phyloP scores from a whole-genome alignment of 2,329 filamentous ascomycete genomes.

The Neofusicoccum sp. region DNA sequence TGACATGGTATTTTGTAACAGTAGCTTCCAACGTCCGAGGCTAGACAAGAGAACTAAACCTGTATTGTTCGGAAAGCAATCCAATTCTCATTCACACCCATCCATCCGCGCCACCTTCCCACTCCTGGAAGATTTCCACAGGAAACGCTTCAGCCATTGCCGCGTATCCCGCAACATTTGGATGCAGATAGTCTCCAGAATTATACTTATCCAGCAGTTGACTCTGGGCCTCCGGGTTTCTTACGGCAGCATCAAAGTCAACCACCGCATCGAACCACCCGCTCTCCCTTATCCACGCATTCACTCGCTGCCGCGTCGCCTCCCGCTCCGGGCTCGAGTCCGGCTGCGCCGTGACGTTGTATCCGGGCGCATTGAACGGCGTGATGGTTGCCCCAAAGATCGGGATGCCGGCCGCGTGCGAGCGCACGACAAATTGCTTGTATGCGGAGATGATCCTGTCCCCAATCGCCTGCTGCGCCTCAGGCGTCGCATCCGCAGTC shows the following conservation, averaged over 20 bases:
- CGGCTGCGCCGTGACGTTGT: slow-evolving; percentile 41
- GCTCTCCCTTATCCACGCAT: slow-evolving; percentile 58
- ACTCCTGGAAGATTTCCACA: slow-evolving; percentile 50
- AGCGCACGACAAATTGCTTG: slow-evolving; percentile 55
- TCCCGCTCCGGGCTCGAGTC: slow-evolving; percentile 55
- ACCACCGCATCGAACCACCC: slow-evolving; percentile 60
- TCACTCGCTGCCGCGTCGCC: slow-evolving; percentile 56
- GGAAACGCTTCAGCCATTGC: slow-evolving; percentile 60
- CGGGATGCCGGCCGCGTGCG: slow-evolving; percentile 55
- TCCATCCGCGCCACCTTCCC: neutral
- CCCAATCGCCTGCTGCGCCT: slow-evolving; percentile 49
- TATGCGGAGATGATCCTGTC: slow-evolving; percentile 57
- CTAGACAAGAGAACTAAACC: no score
- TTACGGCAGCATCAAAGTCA: slow-evolving; percentile 61
- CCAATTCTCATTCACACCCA: neutral
- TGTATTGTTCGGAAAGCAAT: no score
- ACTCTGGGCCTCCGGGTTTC: slow-evolving; percentile 50
- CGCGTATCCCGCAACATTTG: slow-evolving; percentile 59
- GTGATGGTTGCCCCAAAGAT: slow-evolving; percentile 66
- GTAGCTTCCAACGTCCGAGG: no score
- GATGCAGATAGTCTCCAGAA: slow-evolving; percentile 65
- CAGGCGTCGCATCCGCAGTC: slow-evolving; percentile 43
- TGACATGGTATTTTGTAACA: no score
- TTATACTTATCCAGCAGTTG: slow-evolving; percentile 54
- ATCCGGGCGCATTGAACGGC: slow-evolving; percentile 53